A percentile compares a stretch with the other conserved stretches of the same genome.
These are phyloP conservation scores for Lactarius vividus DNA, from an alignment of 768 basidiomycete genomes.

Conservation along the genomic window DNA sequence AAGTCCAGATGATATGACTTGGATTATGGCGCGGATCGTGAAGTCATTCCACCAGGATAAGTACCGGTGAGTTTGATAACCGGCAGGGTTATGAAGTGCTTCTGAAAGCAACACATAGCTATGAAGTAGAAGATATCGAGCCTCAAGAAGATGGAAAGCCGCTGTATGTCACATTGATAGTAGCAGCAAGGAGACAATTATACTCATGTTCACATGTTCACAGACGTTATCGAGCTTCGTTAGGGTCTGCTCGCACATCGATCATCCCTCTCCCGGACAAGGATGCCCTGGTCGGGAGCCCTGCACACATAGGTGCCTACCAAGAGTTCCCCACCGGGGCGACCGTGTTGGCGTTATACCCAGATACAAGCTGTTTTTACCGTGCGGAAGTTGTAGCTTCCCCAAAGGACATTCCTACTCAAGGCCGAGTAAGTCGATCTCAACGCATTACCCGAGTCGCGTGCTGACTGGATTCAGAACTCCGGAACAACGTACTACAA, in stretches of 20 bases:
- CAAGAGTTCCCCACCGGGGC: constrained; percentile 69
- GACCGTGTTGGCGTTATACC: constrained; percentile 84
- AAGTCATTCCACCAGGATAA: constrained; percentile 71
- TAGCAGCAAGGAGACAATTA: constrained; percentile 5
- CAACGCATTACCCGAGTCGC: constrained; percentile 34
- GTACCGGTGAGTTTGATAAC: constrained; percentile 47
- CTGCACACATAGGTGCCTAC: constrained; percentile 66
- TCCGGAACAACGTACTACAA: constrained; percentile 57
- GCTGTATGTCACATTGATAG: neutral
- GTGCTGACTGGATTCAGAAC: constrained; percentile 12
- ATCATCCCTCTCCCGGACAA: constrained; percentile 83
- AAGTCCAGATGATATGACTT: constrained; percentile 49
- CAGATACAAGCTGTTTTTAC: constrained; percentile 89
- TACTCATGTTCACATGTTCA: constrained; percentile 29
- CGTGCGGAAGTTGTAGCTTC: constrained; percentile 79
- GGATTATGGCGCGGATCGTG: constrained; percentile 79
- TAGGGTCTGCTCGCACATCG: constrained; percentile 40
- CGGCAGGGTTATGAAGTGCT: neutral
- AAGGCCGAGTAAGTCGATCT: constrained; percentile 38
- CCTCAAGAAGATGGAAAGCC: constrained; percentile 79
- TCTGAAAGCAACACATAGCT: constrained; percentile 42
- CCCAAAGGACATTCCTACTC: constrained; percentile 45
- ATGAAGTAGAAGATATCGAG: constrained; percentile 84
- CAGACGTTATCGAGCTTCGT: constrained; percentile 67
- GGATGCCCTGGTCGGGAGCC: constrained; percentile 50